Evolutionary conservation across 2,329 filamentous ascomycete genomes (phyloP), one percentile per base, ranked within the genome.

Genomic region (Hymenoscyphus salicellus): DNA sequence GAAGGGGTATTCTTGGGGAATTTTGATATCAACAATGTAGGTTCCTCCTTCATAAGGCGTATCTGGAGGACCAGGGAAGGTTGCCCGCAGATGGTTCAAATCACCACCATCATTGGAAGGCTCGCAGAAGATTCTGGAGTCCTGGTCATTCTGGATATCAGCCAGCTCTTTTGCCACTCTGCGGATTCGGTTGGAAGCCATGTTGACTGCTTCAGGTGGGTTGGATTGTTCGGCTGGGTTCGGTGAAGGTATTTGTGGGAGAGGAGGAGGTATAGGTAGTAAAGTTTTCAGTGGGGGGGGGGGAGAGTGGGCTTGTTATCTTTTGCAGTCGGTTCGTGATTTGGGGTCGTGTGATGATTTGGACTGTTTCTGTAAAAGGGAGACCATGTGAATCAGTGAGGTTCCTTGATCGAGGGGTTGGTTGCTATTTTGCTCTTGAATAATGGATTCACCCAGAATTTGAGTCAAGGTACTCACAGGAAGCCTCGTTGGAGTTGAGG

Each of bases 1-100:
- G 81, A 99, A 99, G 0, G 95, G 95, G 74, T 99, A 99, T 71
- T 91, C 90, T 67, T 85, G 85, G 0, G 94, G 93, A 61, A 99
- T 95, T 72, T 84, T 85, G 72, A 99, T 95, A 73, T 97, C 91
- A 70, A 99, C 86, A 17, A 84, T 78, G 77, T 87, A 99, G 32
- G 84, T 88, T 49, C 93, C 95, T 23, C 92, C 93, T 70, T 93
- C 91, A 75, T 98, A 99, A 0, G 95, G 93, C 1, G 94, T 97
- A 69, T 96, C 93, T 41, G 94, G 93, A 0, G 95, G 95, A 0
- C 92, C 95, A 43, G 84, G 84, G 76, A 99, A 95, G 64, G 87
- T 85, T 64, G 94, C 95, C 70, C 88, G 88, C 67, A 99, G 86
- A 73, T 94, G 90, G 64, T 89, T 92, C 63, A 98, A 80, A 77